Evolutionary conservation across 805 yeast genomes (phyloP), one percentile per base, ranked within the genome.

Genomic region (Candida peoriensis): DNA sequence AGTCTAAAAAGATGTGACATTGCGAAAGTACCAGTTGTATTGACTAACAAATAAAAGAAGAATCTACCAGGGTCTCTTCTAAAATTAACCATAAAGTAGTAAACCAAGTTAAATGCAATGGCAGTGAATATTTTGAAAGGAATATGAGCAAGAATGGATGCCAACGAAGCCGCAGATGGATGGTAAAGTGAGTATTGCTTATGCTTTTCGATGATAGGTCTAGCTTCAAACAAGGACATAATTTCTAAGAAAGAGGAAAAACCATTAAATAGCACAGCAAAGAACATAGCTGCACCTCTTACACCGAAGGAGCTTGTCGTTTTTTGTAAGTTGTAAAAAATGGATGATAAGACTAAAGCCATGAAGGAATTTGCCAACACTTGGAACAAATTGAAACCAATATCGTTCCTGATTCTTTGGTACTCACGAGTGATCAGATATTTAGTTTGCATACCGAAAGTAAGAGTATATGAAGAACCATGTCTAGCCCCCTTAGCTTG

Each of bases 231-330:
- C 18, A 47, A 30, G 14, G 50, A 36, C 46, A 47, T 62, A 39
- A 78, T 67, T 56, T 78, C 86, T 48, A 76, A 61, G 39, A 78
- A 52, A 13, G 80, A 76, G 13, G 78, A 63, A 48, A 78, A 74
- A 11, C 82, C 76, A 52, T 77, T 77, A 57, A 76, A 78, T 49
- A 78, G 61, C 30, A 74, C 66, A 16, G 81, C 78, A 54, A 79
- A 79, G 60, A 82, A 83, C 66, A 82, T 62, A 30, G 79, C 70
- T 27, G 86, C 76, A 47, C 78, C 71, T 51, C 87, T 63, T 47
- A 60, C 64, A 52, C 68, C 76, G 44, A 78, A 70, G 2, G 76
- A 66, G 1, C 48, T 56, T 1, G 83, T 70, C 19, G 52, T 53
- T 20, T 38, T 33, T 42, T 52, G 55, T 43, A 74, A 48, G 44